Evolutionary conservation across 768 basidiomycete genomes (phyloP), one percentile per base, ranked within the genome.

Genomic region (Russula virescens): DNA sequence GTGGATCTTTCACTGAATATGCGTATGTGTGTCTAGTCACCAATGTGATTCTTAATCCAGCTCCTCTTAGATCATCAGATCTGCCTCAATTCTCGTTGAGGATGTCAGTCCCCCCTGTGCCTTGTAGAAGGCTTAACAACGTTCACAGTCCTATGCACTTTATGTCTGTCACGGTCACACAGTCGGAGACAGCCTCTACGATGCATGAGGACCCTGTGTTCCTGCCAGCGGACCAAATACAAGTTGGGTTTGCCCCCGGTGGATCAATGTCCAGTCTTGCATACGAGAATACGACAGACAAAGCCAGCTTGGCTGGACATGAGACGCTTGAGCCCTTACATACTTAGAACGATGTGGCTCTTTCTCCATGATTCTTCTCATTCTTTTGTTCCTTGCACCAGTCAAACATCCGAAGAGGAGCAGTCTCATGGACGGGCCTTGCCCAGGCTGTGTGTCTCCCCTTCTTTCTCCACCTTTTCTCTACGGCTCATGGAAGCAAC

Each of bases 1-100:
- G 13, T 7, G 56, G 62, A 25, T 58, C 62, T 7, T 5, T 63
- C 51, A 63, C 62, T 3, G 51, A 53, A 63, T 63, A 40, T 38
- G 26, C n/a, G 62, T 63, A 48, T 51, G 62, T 51, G 13, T 28
- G 31, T 16, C 26, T 10, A 10, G 45, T 61, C 57, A 14, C 38
- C 13, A 38, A 8, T 4, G 38, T 38, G 5, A 11, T 38, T 11
- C 10, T 38, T 11, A 38, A 38, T 11, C 38, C 38, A 38, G 13
- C 13, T 38, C 38, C 38, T 8, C 25, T 31, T 46, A 62, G 61
- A 43, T 28, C 49, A 34, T 45, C 50, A 16, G 14, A 51, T n/a
- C 16, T 5, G 38, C 38, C 10, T 2, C 6, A 38, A 11, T 46
- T 28, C 31, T 46, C 49, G 2, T 38, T 11, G 38, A 14, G 38